phyloP scores from a whole-genome alignment of 2,329 filamentous ascomycete species.

The Trichoderma harzianum region DNA sequence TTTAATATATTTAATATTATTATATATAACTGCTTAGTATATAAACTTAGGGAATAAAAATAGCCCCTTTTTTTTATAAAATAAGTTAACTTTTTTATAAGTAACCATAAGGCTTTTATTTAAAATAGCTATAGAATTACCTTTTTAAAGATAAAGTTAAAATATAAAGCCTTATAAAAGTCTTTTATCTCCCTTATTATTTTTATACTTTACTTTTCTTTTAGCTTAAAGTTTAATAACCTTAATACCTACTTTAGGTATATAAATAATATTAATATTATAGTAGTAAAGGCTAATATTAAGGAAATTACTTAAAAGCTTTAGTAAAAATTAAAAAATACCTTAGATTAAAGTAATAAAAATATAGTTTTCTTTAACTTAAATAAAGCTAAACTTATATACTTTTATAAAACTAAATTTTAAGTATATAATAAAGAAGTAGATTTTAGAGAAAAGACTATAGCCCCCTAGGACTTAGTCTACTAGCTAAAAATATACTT shows the following conservation, averaged over 20 bases:
- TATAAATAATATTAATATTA: neutral
- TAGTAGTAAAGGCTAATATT: too few relatives aligned
- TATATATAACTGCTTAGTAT: neutral
- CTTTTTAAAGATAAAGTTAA: neutral
- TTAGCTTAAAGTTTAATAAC: neutral
- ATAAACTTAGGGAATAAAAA: neutral
- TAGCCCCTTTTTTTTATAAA: neutral
- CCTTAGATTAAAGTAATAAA: neutral
- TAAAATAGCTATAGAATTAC: neutral
- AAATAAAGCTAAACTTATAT: neutral
- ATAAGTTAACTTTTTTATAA: neutral
- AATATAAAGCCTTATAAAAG: neutral
- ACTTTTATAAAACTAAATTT: neutral
- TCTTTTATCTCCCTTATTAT: neutral
- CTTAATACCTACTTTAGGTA: too few relatives aligned
- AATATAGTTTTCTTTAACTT: neutral
- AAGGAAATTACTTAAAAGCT: neutral
- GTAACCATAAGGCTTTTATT: neutral
- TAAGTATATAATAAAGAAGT: neutral
- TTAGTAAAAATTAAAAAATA: too few relatives aligned
- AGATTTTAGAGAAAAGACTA: neutral
- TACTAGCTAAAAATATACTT: neutral
- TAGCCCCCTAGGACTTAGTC: neutral
- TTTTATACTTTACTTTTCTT: neutral
- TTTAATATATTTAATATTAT: neutral